Base-by-base conservation (phyloP, 2,329 filamentous ascomycete species). In the Beauveria varroae region DNA sequence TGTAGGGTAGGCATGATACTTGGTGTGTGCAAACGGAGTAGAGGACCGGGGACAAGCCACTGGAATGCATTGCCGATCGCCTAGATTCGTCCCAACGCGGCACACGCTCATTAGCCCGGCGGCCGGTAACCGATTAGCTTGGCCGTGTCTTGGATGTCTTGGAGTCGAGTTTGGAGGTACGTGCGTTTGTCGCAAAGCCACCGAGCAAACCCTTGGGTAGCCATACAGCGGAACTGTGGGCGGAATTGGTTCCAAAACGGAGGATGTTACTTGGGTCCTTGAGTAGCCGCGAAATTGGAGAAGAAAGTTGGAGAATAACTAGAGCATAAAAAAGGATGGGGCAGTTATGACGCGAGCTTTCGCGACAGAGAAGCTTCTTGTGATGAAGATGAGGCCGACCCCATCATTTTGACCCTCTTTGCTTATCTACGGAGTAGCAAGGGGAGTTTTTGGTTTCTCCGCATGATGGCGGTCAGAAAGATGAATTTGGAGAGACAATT, bases 261-360 rank as follows among this genome's bases (percentile, higher is more conserved):
- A 12, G n/a, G 22, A 28, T 3, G 12, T 22, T 4, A 5, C 0
- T 26, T 50, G 14, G 14, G n/a, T 40, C 55, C 55, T 57, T 50
- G 20, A 3, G 44, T 57, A 57, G 55, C 55, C 55, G 55, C 55
- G 55, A 46, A 57, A 40, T 57, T 57, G 55, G 55, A 18, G 51
- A 54, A 54, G 20, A 54, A 54, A 57, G 16, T 50, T 57, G 55
- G 55, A 41, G 44, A 57, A 40, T 30, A 41, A 9, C 3, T 34
- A 5, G 30, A 14, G 12, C 5, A 34, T 14, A 14, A 34, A 34
- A 34, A 22, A 28, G 12, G 22, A 49, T 50, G 55, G 44, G 55
- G 55, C 55, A 9, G 43, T 37, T 8, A 43, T 37, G 22, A 34
- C 30, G 30, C 30, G 30, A 34, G 30, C 30, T 34, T 34, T 34